Evolutionary conservation across 495 filamentous ascomycete species (phyloP).

Genomic region (Xylaria cubensis): DNA sequence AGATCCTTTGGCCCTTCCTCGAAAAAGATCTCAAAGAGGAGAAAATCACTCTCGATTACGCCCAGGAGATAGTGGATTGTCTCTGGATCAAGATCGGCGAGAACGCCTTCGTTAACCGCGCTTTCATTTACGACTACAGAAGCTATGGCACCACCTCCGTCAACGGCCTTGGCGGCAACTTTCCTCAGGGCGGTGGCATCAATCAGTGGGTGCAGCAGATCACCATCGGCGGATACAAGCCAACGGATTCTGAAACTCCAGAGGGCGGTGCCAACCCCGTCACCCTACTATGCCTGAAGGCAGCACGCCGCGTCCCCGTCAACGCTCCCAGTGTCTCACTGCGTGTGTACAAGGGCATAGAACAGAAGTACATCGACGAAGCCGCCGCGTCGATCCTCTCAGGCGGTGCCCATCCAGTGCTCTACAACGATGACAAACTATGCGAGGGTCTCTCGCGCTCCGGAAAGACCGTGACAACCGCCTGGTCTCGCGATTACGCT

Average conservation of each 20-base stretch:
- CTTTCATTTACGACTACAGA: slow-evolving; percentile 27
- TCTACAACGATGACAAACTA: slow-evolving; percentile 26
- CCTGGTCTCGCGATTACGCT: slow-evolving; percentile 25
- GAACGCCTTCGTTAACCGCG: slow-evolving; percentile 30
- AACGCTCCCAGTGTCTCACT: slow-evolving; percentile 26
- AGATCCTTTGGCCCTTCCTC: slow-evolving; percentile 27
- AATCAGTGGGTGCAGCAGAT: slow-evolving; percentile 29
- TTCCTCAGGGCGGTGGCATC: slow-evolving; percentile 27
- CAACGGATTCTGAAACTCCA: slow-evolving; percentile 11
- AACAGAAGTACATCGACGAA: slow-evolving; percentile 15
- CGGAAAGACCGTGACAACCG: not conserved
- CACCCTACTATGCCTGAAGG: slow-evolving; percentile 22
- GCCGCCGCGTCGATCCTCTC: slow-evolving; percentile 19
- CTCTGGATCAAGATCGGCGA: slow-evolving; percentile 31
- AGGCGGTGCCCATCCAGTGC: slow-evolving; percentile 20
- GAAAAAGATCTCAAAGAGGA: slow-evolving; percentile 1
- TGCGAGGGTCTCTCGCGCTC: slow-evolving; percentile 22
- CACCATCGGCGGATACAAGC: slow-evolving; percentile 25
- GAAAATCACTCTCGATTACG: slow-evolving; percentile 6
- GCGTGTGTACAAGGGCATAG: slow-evolving; percentile 21
- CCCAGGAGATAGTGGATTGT: slow-evolving; percentile 25
- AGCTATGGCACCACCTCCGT: slow-evolving; percentile 22
- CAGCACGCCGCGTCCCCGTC: slow-evolving; percentile 22
- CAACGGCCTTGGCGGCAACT: slow-evolving; percentile 21
- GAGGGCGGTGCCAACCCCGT: slow-evolving; percentile 26